Evolutionary conservation across 345 rosid genomes (phyloP).

Genomic region (Corchorus olitorius): DNA sequence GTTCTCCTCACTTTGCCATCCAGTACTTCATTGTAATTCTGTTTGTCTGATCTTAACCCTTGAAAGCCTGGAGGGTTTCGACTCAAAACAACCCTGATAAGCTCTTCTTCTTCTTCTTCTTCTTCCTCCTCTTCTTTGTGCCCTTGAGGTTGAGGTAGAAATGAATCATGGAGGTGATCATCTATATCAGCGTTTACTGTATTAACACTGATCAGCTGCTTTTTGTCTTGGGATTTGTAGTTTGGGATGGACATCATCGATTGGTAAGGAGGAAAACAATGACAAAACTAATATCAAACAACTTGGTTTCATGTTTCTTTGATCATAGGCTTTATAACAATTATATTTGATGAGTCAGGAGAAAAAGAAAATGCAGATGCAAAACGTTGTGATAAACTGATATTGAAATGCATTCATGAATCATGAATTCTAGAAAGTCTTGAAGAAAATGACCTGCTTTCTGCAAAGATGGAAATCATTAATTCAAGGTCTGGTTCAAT

Average conservation of each 20-base stretch:
- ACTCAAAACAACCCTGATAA: not conserved
- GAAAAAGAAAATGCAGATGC: not conserved
- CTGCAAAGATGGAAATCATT: not conserved
- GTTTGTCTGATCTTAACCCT: not conserved
- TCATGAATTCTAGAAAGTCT: not conserved
- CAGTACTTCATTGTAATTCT: not conserved
- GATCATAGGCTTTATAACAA: not conserved
- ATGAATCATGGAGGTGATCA: constrained; percentile 14
- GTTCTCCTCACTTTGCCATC: constrained; percentile 18
- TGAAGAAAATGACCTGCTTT: not conserved
- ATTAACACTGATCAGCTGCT: not conserved
- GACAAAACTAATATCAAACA: not conserved
- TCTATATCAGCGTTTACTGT: not conserved
- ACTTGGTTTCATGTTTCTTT: not conserved
- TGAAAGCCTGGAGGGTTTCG: not conserved
- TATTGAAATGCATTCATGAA: constrained; percentile 8
- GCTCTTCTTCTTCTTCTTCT: not conserved
- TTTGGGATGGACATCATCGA: constrained; percentile 7
- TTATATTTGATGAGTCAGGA: not conserved
- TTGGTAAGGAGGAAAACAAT: not conserved
- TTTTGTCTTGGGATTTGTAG: constrained; percentile 9
- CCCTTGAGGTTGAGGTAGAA: constrained; percentile 17
- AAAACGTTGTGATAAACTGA: constrained; percentile 5
- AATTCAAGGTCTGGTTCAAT: not conserved
- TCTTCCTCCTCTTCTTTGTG: not conserved